A percentile compares a stretch with the other conserved stretches of the same genome.
phyloP scores from a whole-genome alignment of 768 basidiomycete genomes.

The Suillus sp. region DNA sequence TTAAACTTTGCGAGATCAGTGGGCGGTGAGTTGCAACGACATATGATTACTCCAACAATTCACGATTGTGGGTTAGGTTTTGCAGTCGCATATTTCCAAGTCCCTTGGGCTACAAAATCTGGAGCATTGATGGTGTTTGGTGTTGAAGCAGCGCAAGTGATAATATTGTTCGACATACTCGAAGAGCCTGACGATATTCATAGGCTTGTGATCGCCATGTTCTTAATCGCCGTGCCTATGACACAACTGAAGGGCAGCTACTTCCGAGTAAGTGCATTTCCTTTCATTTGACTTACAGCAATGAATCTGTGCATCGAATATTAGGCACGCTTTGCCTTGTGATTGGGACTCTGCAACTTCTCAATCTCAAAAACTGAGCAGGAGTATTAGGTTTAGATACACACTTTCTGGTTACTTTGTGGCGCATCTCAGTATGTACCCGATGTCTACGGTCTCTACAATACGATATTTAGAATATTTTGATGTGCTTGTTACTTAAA shows the following conservation, averaged over 20 bases:
- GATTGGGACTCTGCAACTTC: not conserved
- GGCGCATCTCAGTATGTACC: no score
- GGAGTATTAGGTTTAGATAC: not conserved
- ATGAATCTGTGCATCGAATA: not conserved
- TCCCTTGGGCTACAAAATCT: slow-evolving; percentile 40
- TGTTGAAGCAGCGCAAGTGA: slow-evolving; percentile 38
- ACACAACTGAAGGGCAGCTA: slow-evolving; percentile 37
- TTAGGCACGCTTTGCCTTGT: slow-evolving; percentile 25
- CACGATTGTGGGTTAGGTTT: slow-evolving; percentile 28
- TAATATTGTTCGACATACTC: slow-evolving; percentile 10
- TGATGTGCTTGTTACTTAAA: not conserved
- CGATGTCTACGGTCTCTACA: no score
- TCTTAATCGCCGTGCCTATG: slow-evolving; percentile 39
- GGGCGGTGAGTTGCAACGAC: slow-evolving; percentile 26
- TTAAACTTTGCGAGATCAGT: slow-evolving; percentile 43
- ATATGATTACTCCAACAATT: not conserved
- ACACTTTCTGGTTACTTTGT: not conserved
- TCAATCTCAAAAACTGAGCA: not conserved
- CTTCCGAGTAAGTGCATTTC: slow-evolving; percentile 33
- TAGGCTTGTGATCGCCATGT: slow-evolving; percentile 37
- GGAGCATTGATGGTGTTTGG: slow-evolving; percentile 40
- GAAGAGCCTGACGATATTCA: not conserved
- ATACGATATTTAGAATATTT: not conserved
- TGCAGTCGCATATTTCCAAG: slow-evolving; percentile 42
- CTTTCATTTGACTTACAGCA: not conserved